Evolutionary conservation across 2,329 filamentous ascomycete genomes (phyloP), one percentile per base, ranked within the genome.

Genomic region (Xylariaceae sp.): DNA sequence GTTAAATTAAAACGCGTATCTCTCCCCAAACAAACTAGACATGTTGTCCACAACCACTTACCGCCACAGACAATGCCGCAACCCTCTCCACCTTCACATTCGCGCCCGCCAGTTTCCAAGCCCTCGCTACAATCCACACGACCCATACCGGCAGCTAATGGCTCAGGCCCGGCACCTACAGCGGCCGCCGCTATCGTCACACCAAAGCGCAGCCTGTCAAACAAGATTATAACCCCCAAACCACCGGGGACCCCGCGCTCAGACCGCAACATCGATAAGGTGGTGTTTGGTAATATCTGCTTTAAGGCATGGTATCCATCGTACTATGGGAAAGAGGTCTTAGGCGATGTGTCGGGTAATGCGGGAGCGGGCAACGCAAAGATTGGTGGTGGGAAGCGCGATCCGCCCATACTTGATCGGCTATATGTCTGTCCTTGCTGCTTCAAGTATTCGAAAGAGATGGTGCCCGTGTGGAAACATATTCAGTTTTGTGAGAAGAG

Each of bases 301-400:
- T 95, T 97, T 75, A 86, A 87, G 64, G 89, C 92, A 2, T 96
- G 92, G 92, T 97, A 94, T 71, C 91, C 92, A 6, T 95, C 91
- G 13, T 94, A 92, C 72, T 96, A 97, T 71, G 79, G 78, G 74
- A 96, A 83, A 77, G 92, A 86, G 50, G 76, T 85, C 6, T 72
- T 86, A 4, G 82, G 82, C 10, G 81, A 84, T 49, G 64, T 71
- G 3, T 61, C 73, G 3, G 67, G 67, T 18, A 68, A 65, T 53
- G 55, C 57, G 6, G 60, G 58, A 30, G 59, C 55, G 6, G 65
- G 61, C 1, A 61, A 53, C 11, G 59, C 57, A 6, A 66, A 68
- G 60, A 67, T 68, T 11, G 70, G 65, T 3, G 75, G 53, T 49
- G 59, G 67, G 33, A 72, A 73, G 58, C 43, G 65, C 65, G 39